Percentiles rank a stretch among this genome's conserved stretches.
phyloP scores from a whole-genome alignment of 768 basidiomycete species.

The Boletus sp. region DNA sequence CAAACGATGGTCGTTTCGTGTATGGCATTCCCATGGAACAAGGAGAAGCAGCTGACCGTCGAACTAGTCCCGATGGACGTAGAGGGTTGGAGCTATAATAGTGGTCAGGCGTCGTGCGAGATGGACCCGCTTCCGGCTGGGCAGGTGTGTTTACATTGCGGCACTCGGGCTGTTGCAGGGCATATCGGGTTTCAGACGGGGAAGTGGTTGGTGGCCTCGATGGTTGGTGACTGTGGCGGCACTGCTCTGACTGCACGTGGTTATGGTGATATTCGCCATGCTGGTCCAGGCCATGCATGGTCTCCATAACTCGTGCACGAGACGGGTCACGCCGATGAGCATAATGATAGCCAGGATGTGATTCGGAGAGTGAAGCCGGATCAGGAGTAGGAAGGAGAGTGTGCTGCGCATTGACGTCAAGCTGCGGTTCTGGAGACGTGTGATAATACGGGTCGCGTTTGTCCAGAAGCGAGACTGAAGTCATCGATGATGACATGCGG shows the following conservation, averaged over 20 bases:
- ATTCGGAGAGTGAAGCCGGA: slow-evolving; percentile 32
- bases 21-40: slow-evolving; percentile 20
- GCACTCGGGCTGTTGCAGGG: slow-evolving; percentile 17
- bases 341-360: slow-evolving; percentile 31
- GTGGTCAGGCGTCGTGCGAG: slow-evolving; percentile 13
- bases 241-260: slow-evolving; percentile 22
- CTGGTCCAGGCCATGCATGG: slow-evolving; percentile 21
- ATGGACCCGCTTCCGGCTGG: slow-evolving; percentile 21
- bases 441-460: slow-evolving; percentile 27
- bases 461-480: slow-evolving; percentile 27
- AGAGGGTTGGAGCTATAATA: slow-evolving; percentile 14
- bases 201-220: slow-evolving; percentile 21
- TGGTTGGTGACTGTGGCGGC: slow-evolving; percentile 8
- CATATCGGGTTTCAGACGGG: slow-evolving; percentile 19
- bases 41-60: slow-evolving; percentile 19
- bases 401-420: slow-evolving; percentile 32
- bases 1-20: slow-evolving; percentile 14
- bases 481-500: slow-evolving; percentile 30
- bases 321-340: slow-evolving; percentile 23
- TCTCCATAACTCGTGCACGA: slow-evolving; percentile 29
- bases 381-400: slow-evolving; percentile 23
- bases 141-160: slow-evolving; percentile 14
- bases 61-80: slow-evolving; percentile 21
- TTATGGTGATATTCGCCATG: slow-evolving; percentile 27
- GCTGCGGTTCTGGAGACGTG: slow-evolving; percentile 24